Conservation (phyloP, 176 grass and related monocot genomes). For the Carex littledalei region DNA sequence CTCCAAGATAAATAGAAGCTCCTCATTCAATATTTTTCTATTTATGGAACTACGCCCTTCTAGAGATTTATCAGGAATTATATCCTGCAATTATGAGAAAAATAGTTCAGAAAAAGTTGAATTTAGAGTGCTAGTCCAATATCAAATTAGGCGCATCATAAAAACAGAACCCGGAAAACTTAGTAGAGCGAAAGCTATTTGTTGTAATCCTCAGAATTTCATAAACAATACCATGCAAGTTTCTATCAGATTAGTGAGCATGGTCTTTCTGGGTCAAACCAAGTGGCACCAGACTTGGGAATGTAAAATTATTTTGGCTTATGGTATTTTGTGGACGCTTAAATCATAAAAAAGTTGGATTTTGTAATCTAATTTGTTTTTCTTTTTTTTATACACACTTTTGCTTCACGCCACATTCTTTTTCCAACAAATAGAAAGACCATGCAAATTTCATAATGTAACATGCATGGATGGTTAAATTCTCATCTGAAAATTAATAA, state of each 20-base stretch:
- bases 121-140: not conserved
- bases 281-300: not conserved
- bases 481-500: not conserved
- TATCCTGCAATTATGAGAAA: conserved; percentile 41
- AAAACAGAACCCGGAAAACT: not conserved
- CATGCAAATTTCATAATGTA: not conserved
- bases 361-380: not conserved
- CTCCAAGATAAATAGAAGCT: conserved; percentile 47
- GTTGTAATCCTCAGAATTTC: not conserved
- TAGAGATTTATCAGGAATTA: conserved; percentile 39
- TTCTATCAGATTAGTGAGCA: not conserved
- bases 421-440: not conserved
- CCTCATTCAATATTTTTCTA: conserved; percentile 39
- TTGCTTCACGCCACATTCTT: not conserved
- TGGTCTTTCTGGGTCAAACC: not conserved
- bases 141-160: not conserved
- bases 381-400: not conserved
- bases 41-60: conserved; percentile 39
- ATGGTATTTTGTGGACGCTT: not conserved
- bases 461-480: not conserved
- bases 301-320: not conserved
- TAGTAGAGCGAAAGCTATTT: not conserved
- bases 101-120: not conserved
- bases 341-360: not conserved
- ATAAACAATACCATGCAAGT: not conserved